phyloP scores from a whole-genome alignment of 768 basidiomycete genomes.

The Ramaria sp. region DNA sequence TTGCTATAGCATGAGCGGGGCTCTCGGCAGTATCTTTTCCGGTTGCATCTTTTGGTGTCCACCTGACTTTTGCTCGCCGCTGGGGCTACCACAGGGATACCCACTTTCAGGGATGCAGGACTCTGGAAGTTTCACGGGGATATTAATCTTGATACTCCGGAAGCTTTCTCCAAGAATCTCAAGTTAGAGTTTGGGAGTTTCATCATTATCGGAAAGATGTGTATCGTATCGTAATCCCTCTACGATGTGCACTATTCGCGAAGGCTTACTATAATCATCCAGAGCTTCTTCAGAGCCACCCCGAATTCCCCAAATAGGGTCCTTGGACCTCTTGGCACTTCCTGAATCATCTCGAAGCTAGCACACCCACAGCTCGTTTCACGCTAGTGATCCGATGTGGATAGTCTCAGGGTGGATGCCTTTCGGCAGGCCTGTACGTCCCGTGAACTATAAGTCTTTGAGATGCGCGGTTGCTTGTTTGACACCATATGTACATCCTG shows the following conservation, averaged over 20 bases:
- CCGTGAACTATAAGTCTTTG: slow-evolving; percentile 16
- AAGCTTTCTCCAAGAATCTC: slow-evolving; percentile 39
- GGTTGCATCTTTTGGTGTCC: too few relatives aligned
- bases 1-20: slow-evolving; percentile 43
- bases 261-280: not conserved
- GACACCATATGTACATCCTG: slow-evolving; percentile 43
- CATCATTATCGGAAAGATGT: slow-evolving; percentile 50
- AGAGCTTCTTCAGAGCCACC: slow-evolving; percentile 35
- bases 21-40: slow-evolving; percentile 55
- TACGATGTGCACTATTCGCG: not conserved
- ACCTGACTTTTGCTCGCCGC: too few relatives aligned
- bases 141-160: slow-evolving; percentile 39
- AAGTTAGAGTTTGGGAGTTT: slow-evolving; percentile 49
- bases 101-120: slow-evolving; percentile 17
- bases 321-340: slow-evolving; percentile 35
- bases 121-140: slow-evolving; percentile 42
- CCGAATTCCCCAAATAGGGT: slow-evolving; percentile 50
- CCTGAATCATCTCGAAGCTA: slow-evolving; percentile 24
- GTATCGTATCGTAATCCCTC: slow-evolving; percentile 20
- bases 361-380: slow-evolving; percentile 35
- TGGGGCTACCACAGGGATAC: slow-evolving; percentile 13
- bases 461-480: slow-evolving; percentile 55
- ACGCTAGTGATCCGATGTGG: slow-evolving; percentile 53
- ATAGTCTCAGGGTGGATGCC: slow-evolving; percentile 33
- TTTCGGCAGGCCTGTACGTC: slow-evolving; percentile 15